phyloP scores from a whole-genome alignment of 164 flowering plant genomes.

The Macadamia integrifolia region DNA sequence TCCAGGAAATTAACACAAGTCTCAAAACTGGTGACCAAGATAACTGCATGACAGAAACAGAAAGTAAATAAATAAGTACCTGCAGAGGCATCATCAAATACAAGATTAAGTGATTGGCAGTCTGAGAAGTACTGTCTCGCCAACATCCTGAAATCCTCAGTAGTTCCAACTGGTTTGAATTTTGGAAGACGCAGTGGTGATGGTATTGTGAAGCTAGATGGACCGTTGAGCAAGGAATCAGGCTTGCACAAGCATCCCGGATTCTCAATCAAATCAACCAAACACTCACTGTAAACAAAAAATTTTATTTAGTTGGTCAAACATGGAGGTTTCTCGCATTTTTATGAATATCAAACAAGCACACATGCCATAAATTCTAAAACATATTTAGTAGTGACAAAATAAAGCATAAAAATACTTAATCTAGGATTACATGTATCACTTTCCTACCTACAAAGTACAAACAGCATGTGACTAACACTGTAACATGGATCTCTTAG shows the following conservation, averaged over 20 bases:
- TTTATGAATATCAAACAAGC: background rate
- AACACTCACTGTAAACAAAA: slow-evolving; percentile 61
- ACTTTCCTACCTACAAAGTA: too few relatives aligned
- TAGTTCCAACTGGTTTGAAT: slow-evolving; percentile 50
- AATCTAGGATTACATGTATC: too few relatives aligned
- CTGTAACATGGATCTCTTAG: too few relatives aligned
- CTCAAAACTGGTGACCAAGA: too few relatives aligned
- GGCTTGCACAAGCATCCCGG: slow-evolving; percentile 83
- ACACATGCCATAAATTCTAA: background rate
- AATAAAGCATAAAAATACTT: background rate
- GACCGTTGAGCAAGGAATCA: slow-evolving; percentile 90
- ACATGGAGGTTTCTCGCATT: background rate
- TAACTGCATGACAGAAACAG: slow-evolving; percentile 8
- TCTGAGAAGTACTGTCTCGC: slow-evolving; percentile 85
- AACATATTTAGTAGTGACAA: background rate
- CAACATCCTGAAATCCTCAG: slow-evolving; percentile 66
- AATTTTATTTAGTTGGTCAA: background rate
- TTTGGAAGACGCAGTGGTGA: slow-evolving; percentile 91
- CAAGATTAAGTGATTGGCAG: slow-evolving; percentile 58
- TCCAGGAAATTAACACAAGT: too few relatives aligned
- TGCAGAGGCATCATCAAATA: slow-evolving; percentile 60
- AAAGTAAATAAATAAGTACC: slow-evolving; percentile 33
- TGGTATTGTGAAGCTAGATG: slow-evolving; percentile 79
- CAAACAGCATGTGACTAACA: too few relatives aligned
- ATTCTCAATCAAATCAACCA: slow-evolving; percentile 80